A percentile compares a stretch with the other conserved stretches of the same genome.
Conservation (phyloP, 352 stramenopile genomes). For the Globisporangium perplexum region DNA sequence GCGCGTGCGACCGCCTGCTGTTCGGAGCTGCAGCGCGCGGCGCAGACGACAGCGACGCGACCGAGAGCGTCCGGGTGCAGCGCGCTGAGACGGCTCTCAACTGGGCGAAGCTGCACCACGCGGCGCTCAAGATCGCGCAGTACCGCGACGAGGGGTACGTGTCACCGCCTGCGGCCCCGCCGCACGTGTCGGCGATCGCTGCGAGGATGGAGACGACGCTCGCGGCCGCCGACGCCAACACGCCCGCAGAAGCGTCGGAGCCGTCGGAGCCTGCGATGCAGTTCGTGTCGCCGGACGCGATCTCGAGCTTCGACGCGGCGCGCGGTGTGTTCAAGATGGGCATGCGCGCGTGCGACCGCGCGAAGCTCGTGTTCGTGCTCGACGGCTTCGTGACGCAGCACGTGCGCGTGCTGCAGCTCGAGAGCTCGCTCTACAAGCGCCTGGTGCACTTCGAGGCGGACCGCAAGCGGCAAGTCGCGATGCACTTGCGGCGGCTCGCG, state of each 20-base stretch:
- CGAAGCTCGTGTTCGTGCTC: constrained; percentile 40
- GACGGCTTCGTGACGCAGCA: constrained; percentile 69
- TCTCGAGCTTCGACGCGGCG: constrained; percentile 43
- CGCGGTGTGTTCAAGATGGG: constrained; percentile 64
- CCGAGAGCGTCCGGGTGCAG: constrained; percentile 20
- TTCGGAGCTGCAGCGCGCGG: background rate
- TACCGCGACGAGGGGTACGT: constrained; percentile 20
- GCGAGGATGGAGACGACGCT: constrained; percentile 26
- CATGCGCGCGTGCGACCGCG: constrained; percentile 31
- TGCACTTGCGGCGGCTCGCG: constrained; percentile 49
- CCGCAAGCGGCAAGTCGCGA: constrained; percentile 51
- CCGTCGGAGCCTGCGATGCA: constrained; percentile 17
- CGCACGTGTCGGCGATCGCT: background rate
- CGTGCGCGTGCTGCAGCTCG: constrained; percentile 47
- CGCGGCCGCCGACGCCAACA: background rate
- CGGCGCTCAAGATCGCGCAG: constrained; percentile 34
- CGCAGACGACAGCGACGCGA: constrained; percentile 2
- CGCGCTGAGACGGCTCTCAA: constrained; percentile 37
- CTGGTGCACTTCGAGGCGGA: constrained; percentile 50
- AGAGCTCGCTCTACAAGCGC: constrained; percentile 52
- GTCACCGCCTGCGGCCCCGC: background rate
- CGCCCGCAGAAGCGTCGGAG: background rate
- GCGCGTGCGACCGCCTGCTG: constrained; percentile 39
- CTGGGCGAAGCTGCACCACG: constrained; percentile 48
- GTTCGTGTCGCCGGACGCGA: constrained; percentile 15